phyloP scores from a whole-genome alignment of 352 stramenopile genomes.

The Peronospora destructor region DNA sequence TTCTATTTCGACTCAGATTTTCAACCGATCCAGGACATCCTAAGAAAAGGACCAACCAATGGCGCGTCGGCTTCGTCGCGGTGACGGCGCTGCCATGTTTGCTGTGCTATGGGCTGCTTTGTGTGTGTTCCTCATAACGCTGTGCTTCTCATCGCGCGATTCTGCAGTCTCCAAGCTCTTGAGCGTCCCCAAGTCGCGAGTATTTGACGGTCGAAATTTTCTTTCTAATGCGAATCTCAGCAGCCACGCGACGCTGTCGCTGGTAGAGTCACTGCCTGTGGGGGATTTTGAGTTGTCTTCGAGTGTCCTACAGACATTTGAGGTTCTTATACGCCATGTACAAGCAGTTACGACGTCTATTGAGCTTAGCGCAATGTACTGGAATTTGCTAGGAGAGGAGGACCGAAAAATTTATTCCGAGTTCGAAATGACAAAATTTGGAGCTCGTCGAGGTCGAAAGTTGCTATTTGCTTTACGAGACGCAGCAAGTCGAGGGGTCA shows the following conservation, averaged over 20 bases:
- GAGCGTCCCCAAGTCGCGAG: neutral
- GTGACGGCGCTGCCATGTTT: slow-evolving; percentile 19
- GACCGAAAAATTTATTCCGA: slow-evolving; percentile 49
- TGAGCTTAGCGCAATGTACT: slow-evolving; percentile 83
- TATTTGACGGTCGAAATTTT: slow-evolving; percentile 16
- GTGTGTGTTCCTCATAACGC: slow-evolving; percentile 21
- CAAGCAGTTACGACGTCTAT: slow-evolving; percentile 38
- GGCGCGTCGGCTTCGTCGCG: slow-evolving; percentile 10
- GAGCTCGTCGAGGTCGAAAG: slow-evolving; percentile 42
- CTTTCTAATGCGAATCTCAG: slow-evolving; percentile 6
- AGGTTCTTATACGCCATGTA: slow-evolving; percentile 40
- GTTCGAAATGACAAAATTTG: slow-evolving; percentile 51
- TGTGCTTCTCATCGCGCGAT: slow-evolving; percentile 17
- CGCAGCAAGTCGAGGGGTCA: slow-evolving; percentile 43
- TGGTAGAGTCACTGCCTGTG: slow-evolving; percentile 67
- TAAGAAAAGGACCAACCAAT: slow-evolving; percentile 4
- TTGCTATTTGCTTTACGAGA: slow-evolving; percentile 49
- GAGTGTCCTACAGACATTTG: slow-evolving; percentile 35
- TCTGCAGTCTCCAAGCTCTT: neutral
- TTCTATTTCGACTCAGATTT: slow-evolving; percentile 5
- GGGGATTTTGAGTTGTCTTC: slow-evolving; percentile 48
- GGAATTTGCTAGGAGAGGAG: slow-evolving; percentile 58
- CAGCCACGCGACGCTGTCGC: slow-evolving; percentile 23
- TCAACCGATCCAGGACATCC: neutral
- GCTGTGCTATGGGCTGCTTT: slow-evolving; percentile 20